Percentiles rank a stretch among this genome's conserved stretches.
Conservation (phyloP, 2,329 filamentous ascomycete species). For the Lachnellula arida region DNA sequence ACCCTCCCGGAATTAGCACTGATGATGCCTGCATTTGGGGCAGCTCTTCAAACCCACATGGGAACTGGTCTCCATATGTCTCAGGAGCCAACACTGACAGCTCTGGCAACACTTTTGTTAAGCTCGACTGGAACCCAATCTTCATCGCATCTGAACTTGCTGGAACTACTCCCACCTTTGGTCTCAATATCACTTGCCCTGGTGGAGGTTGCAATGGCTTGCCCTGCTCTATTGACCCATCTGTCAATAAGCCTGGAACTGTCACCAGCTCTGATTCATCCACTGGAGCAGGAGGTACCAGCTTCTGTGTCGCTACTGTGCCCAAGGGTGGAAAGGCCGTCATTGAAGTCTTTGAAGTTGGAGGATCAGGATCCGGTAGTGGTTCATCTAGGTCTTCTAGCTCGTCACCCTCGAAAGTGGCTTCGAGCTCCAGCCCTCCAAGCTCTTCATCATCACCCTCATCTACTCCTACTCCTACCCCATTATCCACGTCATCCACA, state of each 20-base stretch:
- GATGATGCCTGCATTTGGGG: slow-evolving; percentile 69
- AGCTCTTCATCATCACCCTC: slow-evolving; percentile 23
- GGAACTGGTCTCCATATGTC: slow-evolving; percentile 76
- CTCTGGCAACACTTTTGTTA: slow-evolving; percentile 65
- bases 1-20: slow-evolving; percentile 60
- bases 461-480: slow-evolving; percentile 21
- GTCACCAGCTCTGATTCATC: slow-evolving; percentile 52
- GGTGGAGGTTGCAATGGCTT: slow-evolving; percentile 63
- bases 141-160: slow-evolving; percentile 53
- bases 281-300: slow-evolving; percentile 60
- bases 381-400: slow-evolving; percentile 8
- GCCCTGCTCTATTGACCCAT: slow-evolving; percentile 68
- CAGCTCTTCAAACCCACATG: slow-evolving; percentile 53
- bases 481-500: slow-evolving; percentile 19
- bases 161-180: slow-evolving; percentile 57
- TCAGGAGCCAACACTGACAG: slow-evolving; percentile 67
- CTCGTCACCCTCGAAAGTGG: slow-evolving; percentile 21
- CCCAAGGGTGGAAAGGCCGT: slow-evolving; percentile 60
- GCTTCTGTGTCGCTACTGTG: slow-evolving; percentile 75
- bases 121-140: slow-evolving; percentile 74
- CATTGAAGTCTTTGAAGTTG: slow-evolving; percentile 56
- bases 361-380: slow-evolving; percentile 14
- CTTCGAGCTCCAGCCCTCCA: slow-evolving; percentile 22
- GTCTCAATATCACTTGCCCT: slow-evolving; percentile 66
- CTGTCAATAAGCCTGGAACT: slow-evolving; percentile 48